Conservation (phyloP, 768 basidiomycete genomes). For the Crucibulum laeve region DNA sequence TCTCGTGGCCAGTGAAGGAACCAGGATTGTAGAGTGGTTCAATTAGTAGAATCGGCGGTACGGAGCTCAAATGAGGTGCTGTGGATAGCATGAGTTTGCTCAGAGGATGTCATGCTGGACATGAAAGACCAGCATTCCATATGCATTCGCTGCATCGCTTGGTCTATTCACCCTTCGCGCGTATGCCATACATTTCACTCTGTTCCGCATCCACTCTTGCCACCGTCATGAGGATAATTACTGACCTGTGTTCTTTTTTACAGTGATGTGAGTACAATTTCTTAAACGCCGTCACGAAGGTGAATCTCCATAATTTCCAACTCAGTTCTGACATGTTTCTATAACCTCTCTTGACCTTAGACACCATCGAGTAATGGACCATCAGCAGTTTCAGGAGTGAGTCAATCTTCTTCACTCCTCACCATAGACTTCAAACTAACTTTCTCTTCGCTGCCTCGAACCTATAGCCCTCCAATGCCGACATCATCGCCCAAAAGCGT, state of each 20-base stretch:
- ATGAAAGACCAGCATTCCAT: no score
- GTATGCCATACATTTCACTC: no score
- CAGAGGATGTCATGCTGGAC: no score
- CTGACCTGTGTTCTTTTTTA: conserved; percentile 11
- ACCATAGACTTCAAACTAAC: neutral
- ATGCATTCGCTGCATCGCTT: no score
- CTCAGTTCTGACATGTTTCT: conserved; percentile 55
- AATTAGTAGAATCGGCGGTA: no score
- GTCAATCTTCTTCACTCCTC: conserved; percentile 14
- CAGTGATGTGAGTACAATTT: conserved; percentile 67
- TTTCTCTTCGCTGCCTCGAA: neutral
- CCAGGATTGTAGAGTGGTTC: no score
- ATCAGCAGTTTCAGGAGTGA: conserved; percentile 31
- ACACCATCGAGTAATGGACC: conserved; percentile 43
- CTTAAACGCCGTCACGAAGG: conserved; percentile 45
- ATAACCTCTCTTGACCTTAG: conserved; percentile 62
- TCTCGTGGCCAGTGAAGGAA: no score
- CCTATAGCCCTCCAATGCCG: conserved; percentile 46
- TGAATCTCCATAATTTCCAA: conserved; percentile 58
- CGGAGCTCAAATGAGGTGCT: no score
- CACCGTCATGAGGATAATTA: neutral
- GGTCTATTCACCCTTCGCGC: no score
- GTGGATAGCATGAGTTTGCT: no score
- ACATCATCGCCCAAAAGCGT: conserved; percentile 76
- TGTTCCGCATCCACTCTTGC: neutral